Base-by-base conservation (phyloP, 371 early-diverging fungal genomes). In the Zopfochytrium polystomum region DNA sequence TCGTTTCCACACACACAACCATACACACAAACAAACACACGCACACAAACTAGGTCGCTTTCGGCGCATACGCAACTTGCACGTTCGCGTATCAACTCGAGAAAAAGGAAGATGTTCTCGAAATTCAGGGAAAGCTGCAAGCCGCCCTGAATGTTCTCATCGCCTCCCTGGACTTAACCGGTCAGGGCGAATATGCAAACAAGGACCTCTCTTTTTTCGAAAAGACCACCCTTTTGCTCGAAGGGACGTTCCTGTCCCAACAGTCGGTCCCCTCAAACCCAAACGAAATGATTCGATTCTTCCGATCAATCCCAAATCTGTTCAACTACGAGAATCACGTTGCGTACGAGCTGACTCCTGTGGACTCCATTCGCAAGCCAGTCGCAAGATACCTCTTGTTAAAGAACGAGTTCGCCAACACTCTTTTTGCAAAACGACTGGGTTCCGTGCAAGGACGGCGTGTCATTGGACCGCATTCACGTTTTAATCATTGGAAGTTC, bases 261-360 rank as follows among this genome's bases (percentile, higher is more conserved):
- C 13, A 48, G 1, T 13, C 26, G 23, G 22, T 48, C 22, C 49
- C 49, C 11, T 13, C n/a, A 48, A 26, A 23, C 22, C 49, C 49
- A n/a, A 23, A 26, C 13, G 49, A 13, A 22, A 26, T 48, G 13
- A 48, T 48, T 22, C 1, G 22, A 13, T 48, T 22, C 26, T 48
- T 48, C 49, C 49, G 23, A 13, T 0, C 13, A 13, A 48, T 48
- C 1, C 13, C 49, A 48, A 48, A 13, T 13, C 13, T n/a, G 13
- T 13, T 52, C 18, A 30, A 11, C 31, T 30, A 15, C 11, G 52
- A 52, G 1, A 18, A 25, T 1, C 52, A 30, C 33, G 33, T 52
- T 18, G 32, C 32, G 9, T 52, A 52, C 23, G 52, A 52, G 33
- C 33, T 52, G 11, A 52, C 52, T 32, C 15, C 31, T 31, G 32